Evolutionary conservation across 2,329 filamentous ascomycete genomes (phyloP), one percentile per base, ranked within the genome.

Genomic region (Knufia fluminis): DNA sequence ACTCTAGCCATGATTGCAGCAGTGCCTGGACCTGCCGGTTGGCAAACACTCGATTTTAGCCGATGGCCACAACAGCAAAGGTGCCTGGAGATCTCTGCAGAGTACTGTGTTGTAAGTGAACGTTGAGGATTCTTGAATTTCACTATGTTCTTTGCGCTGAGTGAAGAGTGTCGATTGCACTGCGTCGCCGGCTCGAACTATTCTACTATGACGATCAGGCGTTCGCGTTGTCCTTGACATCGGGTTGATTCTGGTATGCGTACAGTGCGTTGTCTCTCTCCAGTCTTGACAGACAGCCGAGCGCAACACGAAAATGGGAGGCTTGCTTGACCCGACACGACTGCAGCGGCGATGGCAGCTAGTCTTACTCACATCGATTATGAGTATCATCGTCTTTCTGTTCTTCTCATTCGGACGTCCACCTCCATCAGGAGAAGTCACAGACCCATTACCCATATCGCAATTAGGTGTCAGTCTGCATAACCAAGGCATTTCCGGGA

Each of bases 311-410:
- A 20, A 9, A 19, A 20, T 35, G 26, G 24, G 8, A 3, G 24
- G 42, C 10, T 14, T 46, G 6, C 14, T 33, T 35, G 42, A 46
- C 14, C 31, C 24, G 16, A 19, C 26, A 3, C 24, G 42, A 17
- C 12, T 46, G n/a, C 42, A 35, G 24, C 42, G 42, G 10, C 42
- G 42, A 19, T 46, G 42, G 42, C 42, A 46, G 42, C 31, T 46
- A 12, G 12, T 33, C 26, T 17, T 46, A 20, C 17, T 35, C 10
- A 32, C 28, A 12, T 17, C 22, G 17, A 20, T 46, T 12, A 9
- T 46, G n/a, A 33, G 26, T 35, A 20, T 19, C 22, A 46, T 46
- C 42, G 12, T 46, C n/a, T 23, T 46, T 14, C 22, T 46, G 42
- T 46, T 46, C 24, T 46, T 46, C 26, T 20, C 40, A 4, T n/a